Base-by-base conservation (phyloP, 345 rosid genomes). In the Litchi chinensis region DNA sequence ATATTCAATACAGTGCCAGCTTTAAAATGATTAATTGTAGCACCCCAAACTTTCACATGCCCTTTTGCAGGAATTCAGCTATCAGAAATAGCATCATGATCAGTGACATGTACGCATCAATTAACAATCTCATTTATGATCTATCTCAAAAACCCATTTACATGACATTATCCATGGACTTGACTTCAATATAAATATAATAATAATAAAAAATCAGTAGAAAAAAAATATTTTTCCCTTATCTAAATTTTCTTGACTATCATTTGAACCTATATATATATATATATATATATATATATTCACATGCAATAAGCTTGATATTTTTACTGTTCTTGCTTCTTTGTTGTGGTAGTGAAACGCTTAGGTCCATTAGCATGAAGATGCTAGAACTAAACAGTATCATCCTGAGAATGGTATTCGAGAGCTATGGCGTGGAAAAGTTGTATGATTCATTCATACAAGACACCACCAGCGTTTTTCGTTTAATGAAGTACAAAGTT, bases 341-440 rank as follows among this genome's bases (percentile, higher is more conserved):
- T 41, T 56, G 10, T 69, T 21, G 12, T 74, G 22, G 22, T 44
- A 89, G 91, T 44, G 82, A 83, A 41, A 82, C 77, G 7, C 65
- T 89, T 19, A 68, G 66, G 75, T 13, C 50, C 2, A 76, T 82
- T 83, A 79, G 85, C 68, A 80, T 85, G 13, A 74, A 80, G 80
- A 80, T 89, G 87, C 46, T 77, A 32, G 87, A 89, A 16, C 37
- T 87, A 76, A 84, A 82, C 74, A 50, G 50, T 12, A 64, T 65
- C 16, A 63, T 90, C n/a, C 28, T 82, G 80, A 85, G 78, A 70
- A 88, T 85, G 93, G 74, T 90, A 0, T 71, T 83, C 26, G 85
- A 85, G 44, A 86, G 87, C 80, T 86, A 82, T 15, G 88, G 86
- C 10, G 67, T 83, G 46, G 87, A 76, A 57, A 80, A 79, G 32